Conservation (phyloP, 2,329 filamentous ascomycete species). For the Dichotomopilus funicola region DNA sequence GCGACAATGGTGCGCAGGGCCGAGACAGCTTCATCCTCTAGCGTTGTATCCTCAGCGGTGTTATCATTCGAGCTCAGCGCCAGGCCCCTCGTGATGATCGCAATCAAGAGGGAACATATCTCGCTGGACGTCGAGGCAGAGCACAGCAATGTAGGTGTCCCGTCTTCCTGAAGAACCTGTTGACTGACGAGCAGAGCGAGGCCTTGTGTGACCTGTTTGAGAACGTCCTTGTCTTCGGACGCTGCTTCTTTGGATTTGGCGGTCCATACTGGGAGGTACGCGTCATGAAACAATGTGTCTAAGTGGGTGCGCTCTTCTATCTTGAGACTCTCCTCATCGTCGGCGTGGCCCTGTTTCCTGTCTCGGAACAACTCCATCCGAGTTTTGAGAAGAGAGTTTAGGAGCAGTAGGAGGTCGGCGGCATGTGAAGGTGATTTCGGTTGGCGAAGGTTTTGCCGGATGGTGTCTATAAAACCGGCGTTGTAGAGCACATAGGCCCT, state of each 20-base stretch:
- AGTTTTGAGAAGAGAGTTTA: conserved; percentile 46
- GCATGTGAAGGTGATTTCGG: conserved; percentile 45
- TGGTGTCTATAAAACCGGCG: conserved; percentile 39
- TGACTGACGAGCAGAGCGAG: conserved; percentile 41
- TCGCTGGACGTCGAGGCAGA: conserved; percentile 31
- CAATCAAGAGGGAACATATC: conserved; percentile 29
- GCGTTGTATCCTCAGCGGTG: conserved; percentile 14
- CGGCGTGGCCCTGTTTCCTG: conserved; percentile 17
- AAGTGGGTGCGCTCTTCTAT: conserved; percentile 32
- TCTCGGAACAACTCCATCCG: conserved; percentile 34
- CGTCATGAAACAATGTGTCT: conserved; percentile 37
- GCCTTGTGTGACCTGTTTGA: conserved; percentile 40
- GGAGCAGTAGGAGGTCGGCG: conserved; percentile 44
- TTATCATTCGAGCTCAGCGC: conserved; percentile 25
- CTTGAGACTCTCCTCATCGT: conserved; percentile 35
- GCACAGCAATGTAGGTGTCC: conserved; percentile 27
- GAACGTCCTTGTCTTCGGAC: conserved; percentile 35
- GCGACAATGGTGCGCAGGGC: conserved; percentile 36
- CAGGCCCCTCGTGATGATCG: conserved; percentile 20
- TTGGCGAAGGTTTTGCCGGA: conserved; percentile 45
- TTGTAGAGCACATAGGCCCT: conserved; percentile 43
- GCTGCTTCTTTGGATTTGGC: conserved; percentile 26
- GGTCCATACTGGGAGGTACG: conserved; percentile 36
- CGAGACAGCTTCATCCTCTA: conserved; percentile 36
- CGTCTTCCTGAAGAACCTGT: conserved; percentile 24